Base-by-base conservation (phyloP, 352 stramenopile genomes). In the Globisporangium nagaii region DNA sequence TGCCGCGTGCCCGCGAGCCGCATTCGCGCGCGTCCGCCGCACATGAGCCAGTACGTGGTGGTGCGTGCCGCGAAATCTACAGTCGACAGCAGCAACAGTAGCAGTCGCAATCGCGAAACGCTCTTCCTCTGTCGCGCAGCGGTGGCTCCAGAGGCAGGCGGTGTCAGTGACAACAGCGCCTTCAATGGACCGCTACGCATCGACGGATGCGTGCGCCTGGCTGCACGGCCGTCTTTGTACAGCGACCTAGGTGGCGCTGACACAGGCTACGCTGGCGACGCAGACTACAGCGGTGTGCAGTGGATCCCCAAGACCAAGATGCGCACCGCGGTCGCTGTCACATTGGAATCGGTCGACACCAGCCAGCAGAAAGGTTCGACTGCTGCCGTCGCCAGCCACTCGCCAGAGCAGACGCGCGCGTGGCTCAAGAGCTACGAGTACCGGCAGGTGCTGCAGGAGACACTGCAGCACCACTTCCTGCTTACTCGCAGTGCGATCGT, bases 281-380 rank as follows among this genome's bases (percentile, higher is more conserved):
- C 22, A n/a, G 42, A 34, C 3, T 35, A 76, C 40, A 31, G 35
- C 15, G 44, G 24, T 13, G 30, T 44, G 46, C 56, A 68, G 30
- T 90, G 77, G 75, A 75, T 90, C 44, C 68, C 77, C 17, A 71
- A 67, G 15, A 22, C 35, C 37, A 49, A 58, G 28, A 64, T 90
- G 43, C 62, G 66, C 17, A 41, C 58, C 10, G 79, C 75, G 17
- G 77, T 68, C 13, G 71, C 68, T 1, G 73, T 87, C 54, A 84
- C 74, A 27, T 60, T 90, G 25, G 67, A 84, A 43, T 43, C 84
- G 6, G 57, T 58, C 36, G 25, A 42, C 1, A 25, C 19, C 24
- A 13, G 17, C 22, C 12, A 60, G 15, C 12, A 39, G 24, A 17
- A 4, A 31, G 35, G 3, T n/a, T n/a, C n/a, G n/a, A n/a, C n/a